Percentiles rank a stretch among this genome's conserved stretches.
Evolutionary conservation across 108 stramenopile species (phyloP).

Genomic region (Nitzschia palea): DNA sequence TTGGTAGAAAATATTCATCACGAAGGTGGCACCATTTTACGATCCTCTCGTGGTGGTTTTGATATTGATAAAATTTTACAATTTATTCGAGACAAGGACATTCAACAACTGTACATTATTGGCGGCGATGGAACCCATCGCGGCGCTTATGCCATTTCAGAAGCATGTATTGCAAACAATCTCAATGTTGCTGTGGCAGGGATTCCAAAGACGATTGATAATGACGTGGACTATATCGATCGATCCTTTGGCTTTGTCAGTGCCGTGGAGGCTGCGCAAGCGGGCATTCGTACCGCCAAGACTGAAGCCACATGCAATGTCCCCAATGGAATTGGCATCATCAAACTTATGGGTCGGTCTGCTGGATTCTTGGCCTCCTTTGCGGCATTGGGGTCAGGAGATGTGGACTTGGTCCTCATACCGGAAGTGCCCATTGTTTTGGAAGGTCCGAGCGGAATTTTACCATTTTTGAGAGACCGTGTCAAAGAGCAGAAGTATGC

Average conservation of each 20-base stretch:
- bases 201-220: conserved; percentile 87
- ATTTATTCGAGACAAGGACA: conserved; percentile 35
- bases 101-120: conserved; percentile 76
- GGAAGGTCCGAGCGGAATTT: conserved; percentile 71
- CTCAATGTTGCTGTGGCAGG: conserved; percentile 71
- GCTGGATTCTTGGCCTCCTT: conserved; percentile 81
- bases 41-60: conserved; percentile 81
- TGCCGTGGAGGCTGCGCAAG: conserved; percentile 77
- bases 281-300: conserved; percentile 63
- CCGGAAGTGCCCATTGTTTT: conserved; percentile 88
- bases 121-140: conserved; percentile 91
- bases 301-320: conserved; percentile 81
- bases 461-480: conserved; percentile 63
- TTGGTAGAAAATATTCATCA: conserved; percentile 74
- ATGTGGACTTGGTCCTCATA: conserved; percentile 86
- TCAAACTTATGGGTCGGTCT: conserved; percentile 87
- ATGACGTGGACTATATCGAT: conserved; percentile 86
- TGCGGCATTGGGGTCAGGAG: conserved; percentile 79
- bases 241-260: conserved; percentile 86
- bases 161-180: conserved; percentile 42
- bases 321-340: conserved; percentile 67
- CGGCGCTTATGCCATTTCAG: conserved; percentile 56
- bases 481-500: conserved; percentile 46
- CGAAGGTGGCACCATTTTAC: conserved; percentile 76
- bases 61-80: conserved; percentile 65